Conservation (phyloP, 2,329 filamentous ascomycete genomes). For the Fonsecaea nubica region DNA sequence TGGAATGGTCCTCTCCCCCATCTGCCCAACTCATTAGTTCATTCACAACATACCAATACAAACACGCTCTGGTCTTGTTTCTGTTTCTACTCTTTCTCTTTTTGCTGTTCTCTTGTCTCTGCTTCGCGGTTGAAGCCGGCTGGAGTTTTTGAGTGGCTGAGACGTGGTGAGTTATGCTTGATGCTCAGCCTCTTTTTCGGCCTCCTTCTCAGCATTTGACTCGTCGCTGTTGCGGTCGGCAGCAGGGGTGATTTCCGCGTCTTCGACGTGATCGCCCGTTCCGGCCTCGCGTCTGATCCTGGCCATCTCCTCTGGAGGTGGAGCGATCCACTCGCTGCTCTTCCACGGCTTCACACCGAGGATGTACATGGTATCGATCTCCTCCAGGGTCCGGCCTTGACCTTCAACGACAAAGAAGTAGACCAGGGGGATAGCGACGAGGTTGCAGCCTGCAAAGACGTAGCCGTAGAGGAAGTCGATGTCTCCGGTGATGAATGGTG, state of each 20-base stretch:
- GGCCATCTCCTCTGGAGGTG: constrained; percentile 39
- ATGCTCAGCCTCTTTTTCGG: constrained; percentile 26
- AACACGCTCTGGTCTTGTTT: background rate
- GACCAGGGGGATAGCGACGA: constrained; percentile 68
- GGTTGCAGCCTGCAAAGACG: constrained; percentile 76
- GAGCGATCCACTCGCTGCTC: constrained; percentile 32
- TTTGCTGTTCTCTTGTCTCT: background rate
- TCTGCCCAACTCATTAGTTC: background rate
- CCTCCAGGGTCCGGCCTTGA: constrained; percentile 71
- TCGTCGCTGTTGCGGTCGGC: constrained; percentile 19
- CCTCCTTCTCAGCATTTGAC: constrained; percentile 24
- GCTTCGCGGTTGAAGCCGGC: background rate
- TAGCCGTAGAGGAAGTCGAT: constrained; percentile 81
- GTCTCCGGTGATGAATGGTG: constrained; percentile 74
- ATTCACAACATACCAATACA: background rate
- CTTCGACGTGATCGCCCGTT: constrained; percentile 31
- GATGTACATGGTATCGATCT: constrained; percentile 81
- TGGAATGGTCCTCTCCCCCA: background rate
- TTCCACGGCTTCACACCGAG: constrained; percentile 66
- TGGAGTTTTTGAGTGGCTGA: too few species aligned
- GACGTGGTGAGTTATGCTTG: constrained; percentile 9
- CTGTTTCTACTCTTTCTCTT: background rate
- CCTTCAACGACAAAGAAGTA: constrained; percentile 81
- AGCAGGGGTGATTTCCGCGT: constrained; percentile 29
- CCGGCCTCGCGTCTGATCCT: constrained; percentile 37